Evolutionary conservation across 2,329 filamentous ascomycete species (phyloP).

Genomic region (Lachnellula cervina): DNA sequence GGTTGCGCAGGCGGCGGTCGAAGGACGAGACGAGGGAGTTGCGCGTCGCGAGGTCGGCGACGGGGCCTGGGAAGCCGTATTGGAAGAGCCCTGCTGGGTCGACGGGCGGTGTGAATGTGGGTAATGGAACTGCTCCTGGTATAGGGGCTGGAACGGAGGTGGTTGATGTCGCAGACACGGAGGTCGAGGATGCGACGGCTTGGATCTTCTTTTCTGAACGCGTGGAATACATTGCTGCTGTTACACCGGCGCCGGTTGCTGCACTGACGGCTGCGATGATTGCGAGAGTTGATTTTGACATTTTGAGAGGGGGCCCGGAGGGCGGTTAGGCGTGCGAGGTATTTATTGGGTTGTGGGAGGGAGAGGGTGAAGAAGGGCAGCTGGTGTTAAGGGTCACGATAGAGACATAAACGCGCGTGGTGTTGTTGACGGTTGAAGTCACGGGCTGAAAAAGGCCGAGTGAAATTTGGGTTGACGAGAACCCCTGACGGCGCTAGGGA

Average conservation of each 20-base stretch:
- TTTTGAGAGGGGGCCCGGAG: slow-evolving; percentile 36
- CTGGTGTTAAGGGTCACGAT: slow-evolving; percentile 17
- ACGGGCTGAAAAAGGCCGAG: slow-evolving; percentile 11
- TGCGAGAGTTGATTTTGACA: slow-evolving; percentile 76
- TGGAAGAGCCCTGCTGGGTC: slow-evolving; percentile 74
- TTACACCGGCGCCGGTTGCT: slow-evolving; percentile 70
- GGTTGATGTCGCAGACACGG: slow-evolving; percentile 25
- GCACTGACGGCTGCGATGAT: slow-evolving; percentile 72
- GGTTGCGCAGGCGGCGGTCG: slow-evolving; percentile 87
- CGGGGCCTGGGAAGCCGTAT: slow-evolving; percentile 87
- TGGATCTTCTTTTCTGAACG: slow-evolving; percentile 43
- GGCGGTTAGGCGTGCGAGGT: not conserved
- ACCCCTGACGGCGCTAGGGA: not conserved
- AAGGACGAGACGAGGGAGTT: slow-evolving; percentile 78
- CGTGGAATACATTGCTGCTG: slow-evolving; percentile 60
- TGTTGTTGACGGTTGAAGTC: slow-evolving; percentile 12
- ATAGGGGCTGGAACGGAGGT: slow-evolving; percentile 24
- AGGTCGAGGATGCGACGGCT: slow-evolving; percentile 26
- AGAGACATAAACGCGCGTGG: slow-evolving; percentile 24
- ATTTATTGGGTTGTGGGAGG: slow-evolving; percentile 17
- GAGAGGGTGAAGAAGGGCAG: slow-evolving; percentile 4
- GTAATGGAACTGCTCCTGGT: slow-evolving; percentile 24
- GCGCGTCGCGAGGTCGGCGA: slow-evolving; percentile 74
- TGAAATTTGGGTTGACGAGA: slow-evolving; percentile 2
- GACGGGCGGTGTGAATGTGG: slow-evolving; percentile 46